Evolutionary conservation across 1,284 basidiomycete genomes (phyloP), one percentile per base, ranked within the genome.

Genomic region (Phlebopus sp.): DNA sequence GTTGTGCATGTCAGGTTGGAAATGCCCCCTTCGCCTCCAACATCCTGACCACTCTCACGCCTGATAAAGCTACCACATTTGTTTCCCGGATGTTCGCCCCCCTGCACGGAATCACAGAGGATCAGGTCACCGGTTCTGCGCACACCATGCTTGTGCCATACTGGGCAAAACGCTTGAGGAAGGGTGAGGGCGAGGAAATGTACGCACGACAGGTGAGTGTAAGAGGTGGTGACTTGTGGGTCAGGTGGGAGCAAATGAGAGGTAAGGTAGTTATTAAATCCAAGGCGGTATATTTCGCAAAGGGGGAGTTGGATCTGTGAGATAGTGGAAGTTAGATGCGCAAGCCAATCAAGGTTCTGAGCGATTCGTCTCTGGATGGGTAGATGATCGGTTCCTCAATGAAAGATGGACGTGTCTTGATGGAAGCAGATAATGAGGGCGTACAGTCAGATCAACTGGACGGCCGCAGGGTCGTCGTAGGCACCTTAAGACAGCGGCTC

Each of bases 61-160:
- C 66, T 0, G 55, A 52, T 6, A 56, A 59, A 1, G 61, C 67
- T 3, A 34, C 30, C 23, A 29, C 23, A 5, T 81, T 79, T 59
- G 62, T 75, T 23, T 77, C 77, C 10, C 73, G 79, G 2, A 77
- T 81, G 68, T 81, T 82, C 52, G 68, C 73, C 1, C 75, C 76
- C 4, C 39, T 69, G 7, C 55, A 58, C 8, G 72, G 69, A 0
- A 46, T 70, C 0, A 62, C 64, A 1, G 80, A 83, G 58, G 81
- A 83, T 55, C 73, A 70, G n/a, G 80, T 81, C 10, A 81, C 78
- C 50, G 81, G 79, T 3, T 74, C 76, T 15, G 77, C 79, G 0
- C 79, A 83, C 55, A 72, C 73, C 43, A 43, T 77, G 29, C 57
- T 79, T 27, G 69, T 60, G 1, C 78, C 78, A 0, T 80, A 80